phyloP scores from a whole-genome alignment of 2,329 filamentous ascomycete species.

The Sporothrix brunneoviolacea region DNA sequence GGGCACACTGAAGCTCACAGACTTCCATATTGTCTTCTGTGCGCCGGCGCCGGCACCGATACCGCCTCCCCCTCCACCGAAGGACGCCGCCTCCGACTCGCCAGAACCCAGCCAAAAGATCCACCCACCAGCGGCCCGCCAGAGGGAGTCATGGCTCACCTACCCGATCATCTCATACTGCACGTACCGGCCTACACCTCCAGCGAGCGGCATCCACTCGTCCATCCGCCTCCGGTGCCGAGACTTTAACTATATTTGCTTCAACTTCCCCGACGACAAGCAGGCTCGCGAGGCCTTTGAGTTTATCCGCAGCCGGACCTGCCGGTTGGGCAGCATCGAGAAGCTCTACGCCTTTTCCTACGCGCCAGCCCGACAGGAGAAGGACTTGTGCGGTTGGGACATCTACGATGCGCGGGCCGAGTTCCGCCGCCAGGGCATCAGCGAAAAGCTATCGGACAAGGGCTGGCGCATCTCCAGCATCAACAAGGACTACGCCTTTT shows the following conservation, averaged over 20 bases:
- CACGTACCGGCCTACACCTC: slow-evolving; percentile 66
- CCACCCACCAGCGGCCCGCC: slow-evolving; percentile 20
- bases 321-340: slow-evolving; percentile 74
- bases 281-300: slow-evolving; percentile 81
- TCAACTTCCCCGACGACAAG: slow-evolving; percentile 72
- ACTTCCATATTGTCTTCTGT: slow-evolving; percentile 55
- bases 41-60: slow-evolving; percentile 31
- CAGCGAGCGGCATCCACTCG: slow-evolving; percentile 62
- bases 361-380: slow-evolving; percentile 65
- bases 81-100: background rate
- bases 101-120: slow-evolving; percentile 19
- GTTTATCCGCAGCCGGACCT: slow-evolving; percentile 73
- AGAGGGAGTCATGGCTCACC: slow-evolving; percentile 80
- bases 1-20: slow-evolving; percentile 54
- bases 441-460: slow-evolving; percentile 66
- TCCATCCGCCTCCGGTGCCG: slow-evolving; percentile 83
- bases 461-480: slow-evolving; percentile 88
- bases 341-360: slow-evolving; percentile 90
- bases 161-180: slow-evolving; percentile 87
- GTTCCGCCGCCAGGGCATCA: slow-evolving; percentile 81
- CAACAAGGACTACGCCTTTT: slow-evolving; percentile 85
- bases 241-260: slow-evolving; percentile 89
- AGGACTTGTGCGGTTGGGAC: slow-evolving; percentile 69
- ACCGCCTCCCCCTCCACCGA: slow-evolving; percentile 10
- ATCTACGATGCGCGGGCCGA: slow-evolving; percentile 81